Conservation (phyloP, 495 filamentous ascomycete genomes). For the Astrothelium subdiscretum region DNA sequence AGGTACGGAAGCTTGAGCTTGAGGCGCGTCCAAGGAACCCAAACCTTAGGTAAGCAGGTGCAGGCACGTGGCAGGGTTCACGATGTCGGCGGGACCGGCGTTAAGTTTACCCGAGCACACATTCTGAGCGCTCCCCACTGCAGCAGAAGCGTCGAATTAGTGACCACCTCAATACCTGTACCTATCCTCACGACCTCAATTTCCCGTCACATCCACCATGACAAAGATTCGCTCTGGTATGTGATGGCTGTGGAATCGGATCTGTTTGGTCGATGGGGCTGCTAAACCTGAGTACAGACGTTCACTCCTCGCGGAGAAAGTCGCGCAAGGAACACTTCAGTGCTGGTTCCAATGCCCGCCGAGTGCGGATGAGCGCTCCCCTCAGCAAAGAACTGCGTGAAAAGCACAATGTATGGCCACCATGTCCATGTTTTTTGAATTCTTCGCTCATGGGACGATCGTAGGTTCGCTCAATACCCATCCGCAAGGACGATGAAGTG, state of each 20-base stretch:
- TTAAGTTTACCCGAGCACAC: background rate
- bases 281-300: slow-evolving; percentile 30
- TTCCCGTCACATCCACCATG: background rate
- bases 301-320: slow-evolving; percentile 87
- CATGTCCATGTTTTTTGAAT: slow-evolving; percentile 11
- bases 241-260: background rate
- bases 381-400: slow-evolving; percentile 91
- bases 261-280: background rate
- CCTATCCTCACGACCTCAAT: slow-evolving; percentile 16
- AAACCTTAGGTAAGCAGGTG: too few species aligned
- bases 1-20: too few species aligned
- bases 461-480: slow-evolving; percentile 88
- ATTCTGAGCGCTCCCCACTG: too few species aligned
- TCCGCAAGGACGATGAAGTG: slow-evolving; percentile 98
- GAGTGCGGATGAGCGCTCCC: slow-evolving; percentile 85
- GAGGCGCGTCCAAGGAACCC: too few species aligned
- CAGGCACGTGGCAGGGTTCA: too few species aligned
- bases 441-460: slow-evolving; percentile 15
- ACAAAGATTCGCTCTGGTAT: background rate
- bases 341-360: slow-evolving; percentile 82
- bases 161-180: slow-evolving; percentile 19
- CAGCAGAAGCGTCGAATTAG: background rate
- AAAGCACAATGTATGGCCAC: slow-evolving; percentile 72
- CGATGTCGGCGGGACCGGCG: too few species aligned
- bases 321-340: slow-evolving; percentile 93